Evolutionary conservation across 1,139 yeast genomes (phyloP), one percentile per base, ranked within the genome.

Genomic region (Hemisphaericaspora xylanilytica): DNA sequence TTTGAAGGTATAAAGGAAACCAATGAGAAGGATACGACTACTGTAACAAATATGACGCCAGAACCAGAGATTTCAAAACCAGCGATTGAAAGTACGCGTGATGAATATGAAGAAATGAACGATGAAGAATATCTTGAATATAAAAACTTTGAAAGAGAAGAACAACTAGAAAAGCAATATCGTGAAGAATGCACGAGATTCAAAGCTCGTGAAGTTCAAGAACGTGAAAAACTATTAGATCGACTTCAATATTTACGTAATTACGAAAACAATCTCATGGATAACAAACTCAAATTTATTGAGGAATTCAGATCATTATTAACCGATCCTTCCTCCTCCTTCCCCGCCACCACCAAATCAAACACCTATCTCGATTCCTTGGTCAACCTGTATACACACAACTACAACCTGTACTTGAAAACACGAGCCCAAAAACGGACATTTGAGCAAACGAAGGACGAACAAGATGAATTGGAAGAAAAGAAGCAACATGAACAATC

Each of bases 1-100:
- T 75, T 76, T 47, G 75, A 73, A 41, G 77, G 75, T 28, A 62
- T 74, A 16, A 63, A 65, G 37, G 66, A 61, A 42, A 53, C 54
- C 10, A 41, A 47, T 26, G 59, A 57, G 29, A 48, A 43, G 3
- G 36, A 37, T n/a, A 38, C 27, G 5, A 25, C 5, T n/a, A 25
- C 15, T 5, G 4, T n/a, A n/a, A n/a, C 28, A 8, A 25, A 40
- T 5, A 15, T 8, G 7, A 25, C 41, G 28, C 43, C 39, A 22
- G 48, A 45, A 32, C 39, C 34, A 7, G 35, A 24, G 42, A 36
- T 27, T 46, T 45, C 28, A 18, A 25, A 12, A 25, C 16, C 32
- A 15, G 28, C 18, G 8, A 28, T 12, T 11, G 37, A 29, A 18
- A 29, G 51, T n/a, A 33, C 32, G 3, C 48, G 41, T 13, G 53